Evolutionary conservation across 2,329 filamentous ascomycete species (phyloP), one percentile per base, ranked within the genome.

Genomic region (Clarireedia monteithiana): DNA sequence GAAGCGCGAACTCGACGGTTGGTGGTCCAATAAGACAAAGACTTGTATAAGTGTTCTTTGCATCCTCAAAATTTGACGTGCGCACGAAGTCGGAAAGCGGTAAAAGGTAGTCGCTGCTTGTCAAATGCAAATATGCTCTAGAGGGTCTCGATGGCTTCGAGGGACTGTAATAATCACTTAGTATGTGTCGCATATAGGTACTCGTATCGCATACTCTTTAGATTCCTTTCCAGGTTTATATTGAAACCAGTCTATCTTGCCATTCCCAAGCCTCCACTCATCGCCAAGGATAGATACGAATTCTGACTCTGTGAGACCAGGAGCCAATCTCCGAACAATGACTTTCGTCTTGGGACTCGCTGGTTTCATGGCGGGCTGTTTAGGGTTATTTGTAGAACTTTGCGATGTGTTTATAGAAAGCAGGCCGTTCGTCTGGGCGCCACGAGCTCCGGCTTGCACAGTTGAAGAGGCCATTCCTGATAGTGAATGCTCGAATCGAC

Each of bases 91-190:
- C 84, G 40, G 85, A 83, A 4, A 99, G 78, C 3, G 77, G 70
- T 14, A 81, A 70, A 50, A 95, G 78, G 59, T 89, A 75, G 51
- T 85, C 80, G 62, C 84, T 82, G 63, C 83, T 86, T n/a, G 82
- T 80, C 49, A 97, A 76, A 69, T 92, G 90, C 10, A 97, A 71
- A 67, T 96, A 95, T 55, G 85, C 90, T 63, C 90, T 82, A 9
- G 88, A 83, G 5, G 91, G 91, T 50, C 80, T 80, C 1, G 92
- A 95, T 27, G 88, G 84, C 70, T 96, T 96, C 38, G 91, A 86
- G n/a, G 86, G 82, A 63, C 88, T 92, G 50, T 26, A 42, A 24
- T 55, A 30, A 47, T 39, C 49, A 56, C 26, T 54, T 51, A 62
- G 50, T 27, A 53, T 39, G 50, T 50, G 20, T 45, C 17, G 6